Evolutionary conservation across 345 rosid species (phyloP), one percentile per base, ranked within the genome.

Genomic region (Raphanus sativus): DNA sequence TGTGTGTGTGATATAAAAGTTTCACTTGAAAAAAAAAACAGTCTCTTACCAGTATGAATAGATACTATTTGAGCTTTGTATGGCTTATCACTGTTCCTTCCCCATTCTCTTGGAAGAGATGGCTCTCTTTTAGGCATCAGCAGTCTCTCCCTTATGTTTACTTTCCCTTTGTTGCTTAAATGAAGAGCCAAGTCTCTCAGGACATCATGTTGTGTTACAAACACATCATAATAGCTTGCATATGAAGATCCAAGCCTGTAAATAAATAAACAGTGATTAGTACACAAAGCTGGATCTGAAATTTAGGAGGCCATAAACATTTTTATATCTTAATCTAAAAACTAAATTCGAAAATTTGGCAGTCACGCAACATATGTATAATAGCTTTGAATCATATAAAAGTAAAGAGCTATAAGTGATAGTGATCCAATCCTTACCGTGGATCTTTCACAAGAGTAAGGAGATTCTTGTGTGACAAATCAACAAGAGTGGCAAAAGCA

Each of bases 141-240:
- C 33, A 95, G 65, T 36, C 96, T 62, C 67, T 76, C 61, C 69
- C 93, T 80, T 10, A 70, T 81, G 76, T 84, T 85, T 38, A 89
- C 74, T 25, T 84, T 75, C 17, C 81, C 91, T 4, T 15, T 62
- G 17, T 77, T 86, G 80, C 85, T 81, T 70, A 87, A 66, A 81
- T 89, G 82, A 81, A 95, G 80, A 6, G 99, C 97, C 4, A 95
- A 90, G 82, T 91, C 98, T 59, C 99, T 84, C 69, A 95, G 73
- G 72, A 92, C 97, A 81, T 95, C 99, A 76, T 95, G 99, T 50
- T 91, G 98, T 55, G 86, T 87, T 61, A 89, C 90, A 56, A 81
- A 85, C 25, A 91, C 84, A 76, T 95, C 98, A 64, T 86, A 83
- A 83, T 84, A 86, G 76, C 96, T 82, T 75, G 92, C 84, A 60